These are phyloP conservation scores for Hirsutella minnesotensis DNA, from an alignment of 2,329 filamentous ascomycete species.

Conservation along the genomic window DNA sequence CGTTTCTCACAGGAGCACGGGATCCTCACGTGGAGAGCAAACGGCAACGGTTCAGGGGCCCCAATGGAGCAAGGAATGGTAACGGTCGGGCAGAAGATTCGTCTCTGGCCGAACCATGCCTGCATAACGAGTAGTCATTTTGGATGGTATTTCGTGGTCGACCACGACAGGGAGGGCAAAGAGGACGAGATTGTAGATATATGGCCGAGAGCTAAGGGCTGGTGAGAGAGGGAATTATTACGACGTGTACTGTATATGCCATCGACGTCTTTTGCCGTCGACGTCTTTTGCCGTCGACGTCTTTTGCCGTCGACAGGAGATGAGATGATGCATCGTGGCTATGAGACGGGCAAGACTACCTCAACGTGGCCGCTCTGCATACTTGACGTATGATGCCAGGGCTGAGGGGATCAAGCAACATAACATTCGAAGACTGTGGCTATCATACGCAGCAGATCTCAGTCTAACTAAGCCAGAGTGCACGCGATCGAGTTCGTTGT, in stretches of 20 bases:
- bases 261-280: too few species aligned
- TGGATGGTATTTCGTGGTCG: constrained; percentile 63
- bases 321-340: too few species aligned
- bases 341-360: too few species aligned
- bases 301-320: background rate
- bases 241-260: too few species aligned
- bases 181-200: constrained; percentile 60
- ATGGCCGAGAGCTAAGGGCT: constrained; percentile 34
- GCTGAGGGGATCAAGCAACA: too few species aligned
- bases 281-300: too few species aligned
- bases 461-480: too few species aligned
- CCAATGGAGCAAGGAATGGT: constrained; percentile 18
- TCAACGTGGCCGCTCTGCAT: too few species aligned
- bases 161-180: constrained; percentile 40
- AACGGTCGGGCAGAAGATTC: constrained; percentile 52
- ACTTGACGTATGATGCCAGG: too few species aligned
- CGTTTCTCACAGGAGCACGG: constrained; percentile 71
- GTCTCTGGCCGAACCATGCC: constrained; percentile 71
- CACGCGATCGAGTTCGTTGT: too few species aligned
- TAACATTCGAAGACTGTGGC: too few species aligned
- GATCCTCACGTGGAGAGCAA: constrained; percentile 45
- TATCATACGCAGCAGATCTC: too few species aligned
- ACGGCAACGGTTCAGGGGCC: constrained; percentile 15
- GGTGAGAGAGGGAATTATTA: constrained; percentile 7
- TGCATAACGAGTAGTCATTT: constrained; percentile 64